Percentiles rank a stretch among this genome's conserved stretches.
phyloP scores from a whole-genome alignment of 306 rosid species.

The Quercus bicolor region DNA sequence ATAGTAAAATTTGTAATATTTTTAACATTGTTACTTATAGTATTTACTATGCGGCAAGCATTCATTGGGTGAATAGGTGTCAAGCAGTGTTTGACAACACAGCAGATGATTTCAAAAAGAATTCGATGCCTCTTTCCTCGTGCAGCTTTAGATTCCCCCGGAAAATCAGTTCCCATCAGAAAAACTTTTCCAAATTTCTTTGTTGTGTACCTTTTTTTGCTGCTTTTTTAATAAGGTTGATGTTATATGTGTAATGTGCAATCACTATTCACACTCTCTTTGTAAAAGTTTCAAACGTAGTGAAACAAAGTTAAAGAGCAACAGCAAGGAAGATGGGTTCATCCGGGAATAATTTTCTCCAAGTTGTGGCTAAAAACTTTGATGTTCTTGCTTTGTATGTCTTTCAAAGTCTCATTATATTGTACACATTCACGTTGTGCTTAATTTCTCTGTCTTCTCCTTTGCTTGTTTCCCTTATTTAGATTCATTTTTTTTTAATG shows the following conservation, averaged over 20 bases:
- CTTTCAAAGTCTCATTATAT: not conserved
- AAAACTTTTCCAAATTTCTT: constrained; percentile 26
- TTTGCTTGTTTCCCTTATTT: not conserved
- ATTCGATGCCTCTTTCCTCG: constrained; percentile 70
- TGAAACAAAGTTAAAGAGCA: not conserved
- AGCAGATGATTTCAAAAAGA: not conserved
- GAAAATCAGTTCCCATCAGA: constrained; percentile 22
- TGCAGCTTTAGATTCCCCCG: constrained; percentile 33
- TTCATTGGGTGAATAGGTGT: too few species aligned
- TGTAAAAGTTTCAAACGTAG: not conserved
- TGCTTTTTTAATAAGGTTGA: not conserved
- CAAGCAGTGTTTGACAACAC: too few species aligned
- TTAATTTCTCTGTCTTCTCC: not conserved
- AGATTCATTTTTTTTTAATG: not conserved
- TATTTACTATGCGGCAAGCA: too few species aligned
- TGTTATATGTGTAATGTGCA: not conserved
- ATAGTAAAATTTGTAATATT: too few species aligned
- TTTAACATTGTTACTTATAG: too few species aligned
- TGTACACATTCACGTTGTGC: not conserved
- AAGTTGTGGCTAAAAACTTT: constrained; percentile 73
- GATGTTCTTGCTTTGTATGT: constrained; percentile 86
- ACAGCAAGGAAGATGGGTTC: constrained; percentile 41
- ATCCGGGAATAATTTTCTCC: constrained; percentile 61
- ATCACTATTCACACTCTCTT: not conserved
- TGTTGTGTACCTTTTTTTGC: not conserved